These are phyloP conservation scores for Colletotrichum salicis DNA, from an alignment of 2,329 filamentous ascomycete genomes.

Conservation along the genomic window DNA sequence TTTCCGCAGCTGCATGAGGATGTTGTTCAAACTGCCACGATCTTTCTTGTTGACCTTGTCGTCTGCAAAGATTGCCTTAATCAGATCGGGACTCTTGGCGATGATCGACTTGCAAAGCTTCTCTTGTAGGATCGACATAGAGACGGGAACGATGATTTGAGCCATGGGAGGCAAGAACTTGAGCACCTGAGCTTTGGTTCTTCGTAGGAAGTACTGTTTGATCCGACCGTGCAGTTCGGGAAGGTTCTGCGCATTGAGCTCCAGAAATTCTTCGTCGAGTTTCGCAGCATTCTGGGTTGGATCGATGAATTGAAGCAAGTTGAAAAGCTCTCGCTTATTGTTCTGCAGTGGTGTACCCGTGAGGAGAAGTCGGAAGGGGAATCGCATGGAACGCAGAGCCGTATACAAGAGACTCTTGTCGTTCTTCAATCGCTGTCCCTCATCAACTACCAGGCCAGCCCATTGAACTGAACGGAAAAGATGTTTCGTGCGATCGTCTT, in stretches of 20 bases:
- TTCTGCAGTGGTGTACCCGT: conserved; percentile 96
- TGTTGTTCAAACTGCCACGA: conserved; percentile 87
- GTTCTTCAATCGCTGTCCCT: conserved; percentile 95
- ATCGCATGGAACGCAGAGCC: conserved; percentile 76
- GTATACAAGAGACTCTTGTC: conserved; percentile 86
- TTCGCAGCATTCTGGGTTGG: conserved; percentile 73
- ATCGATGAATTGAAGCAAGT: conserved; percentile 94
- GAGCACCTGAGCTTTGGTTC: conserved; percentile 90
- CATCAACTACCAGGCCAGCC: conserved; percentile 91
- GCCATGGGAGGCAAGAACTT: conserved; percentile 93
- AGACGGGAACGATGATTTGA: conserved; percentile 95
- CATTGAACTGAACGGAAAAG: conserved; percentile 80
- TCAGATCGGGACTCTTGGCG: conserved; percentile 87
- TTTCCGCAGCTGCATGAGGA: conserved; percentile 93
- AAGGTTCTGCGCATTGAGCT: conserved; percentile 86
- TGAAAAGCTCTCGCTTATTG: conserved; percentile 94
- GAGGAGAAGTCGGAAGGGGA: conserved; percentile 85
- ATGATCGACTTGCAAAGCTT: conserved; percentile 95
- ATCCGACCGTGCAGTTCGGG: conserved; percentile 85
- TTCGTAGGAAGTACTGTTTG: conserved; percentile 73
- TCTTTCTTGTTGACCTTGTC: conserved; percentile 75
- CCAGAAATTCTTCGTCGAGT: conserved; percentile 79
- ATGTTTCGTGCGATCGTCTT: conserved; percentile 73
- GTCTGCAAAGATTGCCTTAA: conserved; percentile 84
- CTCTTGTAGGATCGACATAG: conserved; percentile 93